Evolutionary conservation across 129 eudicot genomes (phyloP), one percentile per base, ranked within the genome.

Genomic region (Tagetes patula): DNA sequence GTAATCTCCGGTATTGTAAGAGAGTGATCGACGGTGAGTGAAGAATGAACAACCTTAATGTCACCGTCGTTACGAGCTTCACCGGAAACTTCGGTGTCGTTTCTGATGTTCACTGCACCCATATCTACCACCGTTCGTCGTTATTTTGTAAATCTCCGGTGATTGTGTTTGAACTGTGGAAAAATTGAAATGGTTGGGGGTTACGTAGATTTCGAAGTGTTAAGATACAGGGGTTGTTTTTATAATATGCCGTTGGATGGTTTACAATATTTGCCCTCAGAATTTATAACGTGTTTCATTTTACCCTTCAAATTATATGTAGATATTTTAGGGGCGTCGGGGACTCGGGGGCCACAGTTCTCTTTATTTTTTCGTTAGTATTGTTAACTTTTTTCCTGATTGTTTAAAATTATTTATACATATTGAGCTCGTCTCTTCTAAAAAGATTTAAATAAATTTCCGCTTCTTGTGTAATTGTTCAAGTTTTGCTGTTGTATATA

Each of bases 1-100:
- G 75, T 81, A 84, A 88, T 87, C 13, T 83, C 81, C 50, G 86
- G 65, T 27, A 87, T 76, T 43, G 87, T 50, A 67, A 89, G 96
- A 36, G 96, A 70, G 73, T 89, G 89, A 60, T 92, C 96, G 73
- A 89, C 71, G 80, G 82, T 80, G 77, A 87, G 82, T 9, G 91
- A 78, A 34, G 96, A 89, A 53, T 77, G 84, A 62, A 79, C 85
- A 50, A 87, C 79, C 36, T 82, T 82, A n/a, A 81, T 60, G 71
- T 80, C 74, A 13, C 73, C 67, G 66, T 36, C 69, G 56, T 69
- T 73, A 5, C 82, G 69, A 78, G 83, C 84, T n/a, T 67, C 85
- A n/a, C 55, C 93, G 39, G 91, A 77, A 70, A 82, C 78, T 87
- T 82, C 85, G 71, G 81, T 50, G 74, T 85, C 97, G 83, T 91